Evolutionary conservation across 352 stramenopile genomes (phyloP).

Genomic region (Globisporangium camurandrum): DNA sequence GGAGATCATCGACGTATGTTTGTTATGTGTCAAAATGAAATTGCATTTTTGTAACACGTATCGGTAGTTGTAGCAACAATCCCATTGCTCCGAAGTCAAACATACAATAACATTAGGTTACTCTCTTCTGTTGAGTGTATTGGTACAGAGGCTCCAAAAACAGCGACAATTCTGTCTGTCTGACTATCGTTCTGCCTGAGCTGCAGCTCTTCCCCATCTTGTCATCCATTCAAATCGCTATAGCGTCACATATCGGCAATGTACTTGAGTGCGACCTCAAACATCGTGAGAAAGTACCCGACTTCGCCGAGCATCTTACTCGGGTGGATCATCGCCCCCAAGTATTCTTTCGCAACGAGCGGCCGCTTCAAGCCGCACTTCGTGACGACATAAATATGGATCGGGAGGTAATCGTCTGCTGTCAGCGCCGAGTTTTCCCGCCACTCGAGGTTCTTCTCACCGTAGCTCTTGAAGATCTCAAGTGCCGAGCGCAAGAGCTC

Average conservation of each 20-base stretch:
- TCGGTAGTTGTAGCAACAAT: too few species aligned
- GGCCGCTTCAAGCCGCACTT: constrained; percentile 71
- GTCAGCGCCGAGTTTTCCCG: constrained; percentile 64
- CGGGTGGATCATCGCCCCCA: constrained; percentile 80
- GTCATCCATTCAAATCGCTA: too few species aligned
- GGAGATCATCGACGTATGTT: too few species aligned
- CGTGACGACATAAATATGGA: constrained; percentile 83
- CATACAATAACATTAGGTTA: too few species aligned
- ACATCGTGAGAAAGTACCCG: constrained; percentile 86
- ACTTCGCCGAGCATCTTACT: constrained; percentile 77
- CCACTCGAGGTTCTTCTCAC: constrained; percentile 74
- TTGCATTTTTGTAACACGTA: too few species aligned
- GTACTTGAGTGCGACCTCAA: constrained; percentile 83
- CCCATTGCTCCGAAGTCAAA: too few species aligned
- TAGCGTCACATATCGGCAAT: constrained; percentile 71
- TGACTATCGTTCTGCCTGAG: too few species aligned
- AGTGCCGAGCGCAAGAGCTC: constrained; percentile 65
- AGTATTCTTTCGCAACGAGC: constrained; percentile 60
- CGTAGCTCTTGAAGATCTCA: constrained; percentile 77
- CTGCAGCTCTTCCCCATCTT: too few species aligned
- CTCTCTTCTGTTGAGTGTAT: too few species aligned
- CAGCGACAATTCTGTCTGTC: too few species aligned
- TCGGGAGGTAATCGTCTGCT: constrained; percentile 79
- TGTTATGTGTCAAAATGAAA: too few species aligned
- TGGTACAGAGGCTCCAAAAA: too few species aligned